Conservation (phyloP, 129 eudicot genomes). For the Saussurea involucrata region DNA sequence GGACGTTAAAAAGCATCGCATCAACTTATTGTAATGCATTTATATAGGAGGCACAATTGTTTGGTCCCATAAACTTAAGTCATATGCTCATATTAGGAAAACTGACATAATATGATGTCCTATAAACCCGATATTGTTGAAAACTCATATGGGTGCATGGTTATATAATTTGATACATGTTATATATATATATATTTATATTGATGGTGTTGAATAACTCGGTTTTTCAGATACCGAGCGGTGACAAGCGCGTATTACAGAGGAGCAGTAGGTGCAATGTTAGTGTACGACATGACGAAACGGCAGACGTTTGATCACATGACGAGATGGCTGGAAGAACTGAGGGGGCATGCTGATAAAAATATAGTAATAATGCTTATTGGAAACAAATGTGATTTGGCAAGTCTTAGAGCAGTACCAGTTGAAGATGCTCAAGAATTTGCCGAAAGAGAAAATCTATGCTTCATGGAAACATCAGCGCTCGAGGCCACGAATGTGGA, state of each 20-base stretch:
- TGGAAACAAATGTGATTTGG: constrained; percentile 46
- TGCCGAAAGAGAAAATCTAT: constrained; percentile 41
- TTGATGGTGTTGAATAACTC: constrained; percentile 5
- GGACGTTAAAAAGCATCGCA: too few relatives aligned
- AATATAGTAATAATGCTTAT: constrained; percentile 36
- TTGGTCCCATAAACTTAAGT: not conserved
- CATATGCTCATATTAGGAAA: too few relatives aligned
- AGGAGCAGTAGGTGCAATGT: constrained; percentile 51
- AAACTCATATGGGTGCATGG: not conserved
- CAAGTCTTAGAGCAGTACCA: constrained; percentile 38
- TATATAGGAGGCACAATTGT: not conserved
- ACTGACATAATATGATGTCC: not conserved
- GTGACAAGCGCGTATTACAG: constrained; percentile 52
- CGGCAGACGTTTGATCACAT: constrained; percentile 42
- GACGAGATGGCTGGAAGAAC: constrained; percentile 46
- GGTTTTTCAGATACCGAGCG: constrained; percentile 31
- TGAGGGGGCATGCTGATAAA: constrained; percentile 39
- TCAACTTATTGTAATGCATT: not conserved
- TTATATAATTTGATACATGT: not conserved
- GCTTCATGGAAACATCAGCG: constrained; percentile 49
- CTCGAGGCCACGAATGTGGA: constrained; percentile 41
- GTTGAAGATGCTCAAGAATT: constrained; percentile 44
- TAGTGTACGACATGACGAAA: constrained; percentile 46
- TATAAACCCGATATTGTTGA: not conserved
- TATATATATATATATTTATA: not conserved